These are phyloP conservation scores for Rostrohypoxylon terebratum DNA, from an alignment of 495 filamentous ascomycete species.

Conservation along the genomic window DNA sequence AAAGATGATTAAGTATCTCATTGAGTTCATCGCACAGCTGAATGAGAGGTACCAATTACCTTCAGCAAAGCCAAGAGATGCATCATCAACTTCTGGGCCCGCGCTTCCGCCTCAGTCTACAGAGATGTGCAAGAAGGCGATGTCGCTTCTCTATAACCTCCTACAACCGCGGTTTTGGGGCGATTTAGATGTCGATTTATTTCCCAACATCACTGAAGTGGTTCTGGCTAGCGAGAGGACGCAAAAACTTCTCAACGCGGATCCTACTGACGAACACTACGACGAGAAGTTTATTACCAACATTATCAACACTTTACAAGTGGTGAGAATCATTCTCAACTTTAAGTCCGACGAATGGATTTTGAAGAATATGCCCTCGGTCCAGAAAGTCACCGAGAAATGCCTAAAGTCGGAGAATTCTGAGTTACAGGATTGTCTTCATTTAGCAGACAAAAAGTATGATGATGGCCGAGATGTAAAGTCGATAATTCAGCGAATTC, in stretches of 20 bases:
- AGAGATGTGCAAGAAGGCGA: slow-evolving; percentile 86
- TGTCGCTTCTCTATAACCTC: slow-evolving; percentile 84
- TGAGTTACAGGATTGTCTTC: slow-evolving; percentile 91
- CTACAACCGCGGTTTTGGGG: slow-evolving; percentile 91
- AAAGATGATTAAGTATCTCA: slow-evolving; percentile 90
- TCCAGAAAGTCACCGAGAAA: slow-evolving; percentile 94
- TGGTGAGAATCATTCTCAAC: slow-evolving; percentile 86
- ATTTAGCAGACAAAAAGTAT: slow-evolving; percentile 73
- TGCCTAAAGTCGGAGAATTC: slow-evolving; percentile 84
- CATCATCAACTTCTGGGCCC: slow-evolving; percentile 58
- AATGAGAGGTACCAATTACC: slow-evolving; percentile 82
- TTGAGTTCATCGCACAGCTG: slow-evolving; percentile 92
- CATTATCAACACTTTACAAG: slow-evolving; percentile 91
- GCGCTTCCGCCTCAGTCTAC: slow-evolving; percentile 64
- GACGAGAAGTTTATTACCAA: slow-evolving; percentile 82
- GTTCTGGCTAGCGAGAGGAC: slow-evolving; percentile 79
- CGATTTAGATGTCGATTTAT: slow-evolving; percentile 90
- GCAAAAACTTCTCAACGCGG: slow-evolving; percentile 75
- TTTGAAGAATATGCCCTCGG: slow-evolving; percentile 72
- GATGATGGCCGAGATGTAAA: slow-evolving; percentile 69
- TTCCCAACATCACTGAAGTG: slow-evolving; percentile 87
- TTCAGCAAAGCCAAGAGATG: slow-evolving; percentile 72
- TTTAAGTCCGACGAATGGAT: slow-evolving; percentile 93
- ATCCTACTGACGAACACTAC: slow-evolving; percentile 85
- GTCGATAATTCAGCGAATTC: slow-evolving; percentile 81